These are phyloP conservation scores for Pseudozyma thailandica DNA, from an alignment of 1,284 basidiomycete species.

Conservation along the genomic window DNA sequence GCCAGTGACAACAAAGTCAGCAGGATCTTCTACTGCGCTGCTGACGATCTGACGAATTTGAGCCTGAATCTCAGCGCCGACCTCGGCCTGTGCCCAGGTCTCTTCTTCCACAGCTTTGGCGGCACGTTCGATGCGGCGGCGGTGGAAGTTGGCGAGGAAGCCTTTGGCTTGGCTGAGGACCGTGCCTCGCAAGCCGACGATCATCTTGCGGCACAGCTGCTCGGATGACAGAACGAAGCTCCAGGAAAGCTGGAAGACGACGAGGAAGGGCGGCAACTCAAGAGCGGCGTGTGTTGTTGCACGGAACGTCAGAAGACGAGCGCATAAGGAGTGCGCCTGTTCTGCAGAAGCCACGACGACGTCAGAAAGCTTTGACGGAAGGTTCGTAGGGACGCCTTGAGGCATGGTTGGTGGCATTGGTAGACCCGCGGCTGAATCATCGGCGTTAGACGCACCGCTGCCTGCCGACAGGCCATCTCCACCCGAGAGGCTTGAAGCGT, in stretches of 20 bases:
- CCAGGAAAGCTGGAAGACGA: constrained; percentile 86
- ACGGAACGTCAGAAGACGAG: constrained; percentile 80
- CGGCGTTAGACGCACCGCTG: not conserved
- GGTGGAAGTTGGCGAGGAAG: constrained; percentile 88
- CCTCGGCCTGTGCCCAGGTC: constrained; percentile 84
- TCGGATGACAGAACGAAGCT: constrained; percentile 88
- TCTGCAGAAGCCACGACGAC: constrained; percentile 83
- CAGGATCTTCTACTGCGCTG: constrained; percentile 82
- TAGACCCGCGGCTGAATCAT: not conserved
- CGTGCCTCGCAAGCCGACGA: constrained; percentile 79
- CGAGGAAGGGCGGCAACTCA: constrained; percentile 79
- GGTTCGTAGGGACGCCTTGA: constrained; percentile 64
- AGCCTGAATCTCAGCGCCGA: constrained; percentile 76
- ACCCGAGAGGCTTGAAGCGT: not conserved
- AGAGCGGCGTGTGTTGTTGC: constrained; percentile 76
- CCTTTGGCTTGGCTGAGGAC: constrained; percentile 77
- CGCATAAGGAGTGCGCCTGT: constrained; percentile 81
- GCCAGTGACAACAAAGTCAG: constrained; percentile 70
- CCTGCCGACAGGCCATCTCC: not conserved
- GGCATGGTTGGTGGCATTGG: constrained; percentile 45
- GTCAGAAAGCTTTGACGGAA: constrained; percentile 73
- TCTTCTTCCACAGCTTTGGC: constrained; percentile 93
- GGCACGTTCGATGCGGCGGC: constrained; percentile 80
- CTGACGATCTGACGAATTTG: constrained; percentile 80
- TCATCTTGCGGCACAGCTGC: constrained; percentile 85